These are phyloP conservation scores for Leptographium wingfieldii DNA, from an alignment of 2,329 filamentous ascomycete species.

Conservation along the genomic window DNA sequence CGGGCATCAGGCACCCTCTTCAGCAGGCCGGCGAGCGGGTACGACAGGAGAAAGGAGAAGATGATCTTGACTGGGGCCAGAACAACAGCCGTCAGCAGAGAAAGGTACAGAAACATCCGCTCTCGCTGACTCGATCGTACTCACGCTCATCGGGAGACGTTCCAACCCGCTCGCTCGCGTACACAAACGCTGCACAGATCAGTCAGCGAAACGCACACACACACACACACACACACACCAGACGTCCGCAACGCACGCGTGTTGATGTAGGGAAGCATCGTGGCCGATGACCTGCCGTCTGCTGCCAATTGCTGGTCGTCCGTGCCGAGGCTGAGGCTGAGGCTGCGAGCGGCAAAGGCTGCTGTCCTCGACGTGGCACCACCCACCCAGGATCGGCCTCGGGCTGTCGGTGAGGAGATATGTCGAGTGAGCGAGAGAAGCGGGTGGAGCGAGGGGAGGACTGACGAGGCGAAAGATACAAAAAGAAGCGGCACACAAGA, in stretches of 20 bases:
- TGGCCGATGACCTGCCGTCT: background rate
- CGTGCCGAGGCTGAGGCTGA: background rate
- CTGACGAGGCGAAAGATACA: background rate
- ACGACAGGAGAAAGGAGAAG: constrained; percentile 80
- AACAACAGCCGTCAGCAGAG: background rate
- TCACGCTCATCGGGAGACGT: constrained; percentile 33
- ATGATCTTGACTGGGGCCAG: constrained; percentile 69
- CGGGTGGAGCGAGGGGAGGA: background rate
- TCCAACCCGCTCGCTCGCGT: constrained; percentile 27
- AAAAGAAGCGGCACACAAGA: background rate
- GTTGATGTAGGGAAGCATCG: constrained; percentile 19
- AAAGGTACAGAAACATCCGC: background rate
- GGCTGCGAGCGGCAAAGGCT: too few species aligned
- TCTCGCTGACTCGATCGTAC: constrained; percentile 10
- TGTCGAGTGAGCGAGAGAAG: background rate
- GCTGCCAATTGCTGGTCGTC: background rate
- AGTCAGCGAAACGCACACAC: background rate
- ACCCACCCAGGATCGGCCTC: background rate
- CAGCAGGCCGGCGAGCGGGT: constrained; percentile 74
- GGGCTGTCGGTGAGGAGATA: background rate
- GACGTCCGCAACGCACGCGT: constrained; percentile 11
- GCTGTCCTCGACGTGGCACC: background rate
- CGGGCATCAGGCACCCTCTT: constrained; percentile 82
- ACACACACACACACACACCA: background rate
- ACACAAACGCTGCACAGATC: constrained; percentile 27